A percentile compares a stretch with the other conserved stretches of the same genome.
These are phyloP conservation scores for Bothriochloa decipiens DNA, from an alignment of 176 grass and related monocot genomes.

Conservation along the genomic window DNA sequence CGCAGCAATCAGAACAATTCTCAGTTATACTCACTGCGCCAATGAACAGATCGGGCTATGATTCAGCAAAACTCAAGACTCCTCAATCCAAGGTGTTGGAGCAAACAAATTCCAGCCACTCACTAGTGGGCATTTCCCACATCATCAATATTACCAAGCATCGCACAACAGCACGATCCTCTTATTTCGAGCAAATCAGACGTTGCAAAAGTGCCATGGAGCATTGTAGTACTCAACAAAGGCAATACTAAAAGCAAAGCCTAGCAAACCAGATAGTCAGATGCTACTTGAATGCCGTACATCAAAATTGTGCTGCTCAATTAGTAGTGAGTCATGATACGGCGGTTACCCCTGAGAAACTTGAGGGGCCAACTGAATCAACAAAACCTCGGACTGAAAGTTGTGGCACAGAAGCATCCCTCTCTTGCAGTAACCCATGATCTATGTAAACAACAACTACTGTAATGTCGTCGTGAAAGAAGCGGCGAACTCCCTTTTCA, in stretches of 20 bases:
- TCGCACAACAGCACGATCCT: background rate
- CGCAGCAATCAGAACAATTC: background rate
- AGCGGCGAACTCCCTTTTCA: conserved; percentile 62
- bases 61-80: background rate
- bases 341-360: conserved; percentile 45
- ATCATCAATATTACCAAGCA: background rate
- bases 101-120: background rate
- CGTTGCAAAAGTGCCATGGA: background rate
- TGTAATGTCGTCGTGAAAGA: conserved; percentile 71
- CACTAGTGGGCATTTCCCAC: background rate
- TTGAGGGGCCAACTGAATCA: conserved; percentile 63
- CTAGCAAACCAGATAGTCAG: background rate
- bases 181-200: conserved; percentile 22
- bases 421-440: conserved; percentile 46
- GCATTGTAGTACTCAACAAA: background rate
- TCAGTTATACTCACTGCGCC: background rate
- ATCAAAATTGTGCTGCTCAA: conserved; percentile 38
- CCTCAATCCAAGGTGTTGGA: background rate
- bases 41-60: background rate
- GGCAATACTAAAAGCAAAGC: background rate
- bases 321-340: conserved; percentile 27
- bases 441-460: conserved; percentile 59
- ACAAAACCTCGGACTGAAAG: conserved; percentile 68
- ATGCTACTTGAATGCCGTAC: conserved; percentile 29
- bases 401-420: conserved; percentile 47